phyloP scores from a whole-genome alignment of 148 eudicot genomes.

The Diospyros kaki region DNA sequence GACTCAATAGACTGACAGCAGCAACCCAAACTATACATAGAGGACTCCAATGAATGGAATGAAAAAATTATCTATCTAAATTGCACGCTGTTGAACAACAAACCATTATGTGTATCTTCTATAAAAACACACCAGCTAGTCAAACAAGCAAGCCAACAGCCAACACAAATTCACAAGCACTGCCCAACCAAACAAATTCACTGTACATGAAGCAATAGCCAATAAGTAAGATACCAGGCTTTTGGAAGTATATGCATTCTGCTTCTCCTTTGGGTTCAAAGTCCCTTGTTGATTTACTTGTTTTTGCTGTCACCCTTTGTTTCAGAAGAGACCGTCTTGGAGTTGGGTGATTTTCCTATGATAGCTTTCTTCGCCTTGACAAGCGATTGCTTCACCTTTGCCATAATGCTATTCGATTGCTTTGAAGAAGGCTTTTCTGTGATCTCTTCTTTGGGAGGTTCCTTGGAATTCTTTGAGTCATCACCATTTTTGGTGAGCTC shows the following conservation, averaged over 20 bases:
- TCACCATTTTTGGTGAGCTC: slow-evolving; percentile 16
- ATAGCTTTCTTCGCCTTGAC: slow-evolving; percentile 89
- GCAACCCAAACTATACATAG: slow-evolving; percentile 18
- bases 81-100: slow-evolving; percentile 8
- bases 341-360: slow-evolving; percentile 69
- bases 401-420: slow-evolving; percentile 53
- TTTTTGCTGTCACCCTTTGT: slow-evolving; percentile 49
- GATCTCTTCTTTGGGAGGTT: slow-evolving; percentile 39
- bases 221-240: slow-evolving; percentile 8
- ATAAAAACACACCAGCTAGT: slow-evolving; percentile 7
- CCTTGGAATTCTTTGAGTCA: slow-evolving; percentile 14
- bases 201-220: slow-evolving; percentile 10
- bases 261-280: background rate
- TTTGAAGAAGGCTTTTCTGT: slow-evolving; percentile 51
- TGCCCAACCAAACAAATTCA: slow-evolving; percentile 6
- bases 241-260: background rate
- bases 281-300: slow-evolving; percentile 13
- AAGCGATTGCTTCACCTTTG: slow-evolving; percentile 78
- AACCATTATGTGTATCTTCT: slow-evolving; percentile 11
- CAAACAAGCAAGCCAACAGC: slow-evolving; percentile 14
- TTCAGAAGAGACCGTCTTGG: slow-evolving; percentile 55
- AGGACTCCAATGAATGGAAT: slow-evolving; percentile 12
- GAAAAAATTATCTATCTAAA: slow-evolving; percentile 1
- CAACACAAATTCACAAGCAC: slow-evolving; percentile 1
- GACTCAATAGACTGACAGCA: slow-evolving; percentile 10